Base-by-base conservation (phyloP, 202 grass and related monocot species). In the Elaeis oleifera region DNA sequence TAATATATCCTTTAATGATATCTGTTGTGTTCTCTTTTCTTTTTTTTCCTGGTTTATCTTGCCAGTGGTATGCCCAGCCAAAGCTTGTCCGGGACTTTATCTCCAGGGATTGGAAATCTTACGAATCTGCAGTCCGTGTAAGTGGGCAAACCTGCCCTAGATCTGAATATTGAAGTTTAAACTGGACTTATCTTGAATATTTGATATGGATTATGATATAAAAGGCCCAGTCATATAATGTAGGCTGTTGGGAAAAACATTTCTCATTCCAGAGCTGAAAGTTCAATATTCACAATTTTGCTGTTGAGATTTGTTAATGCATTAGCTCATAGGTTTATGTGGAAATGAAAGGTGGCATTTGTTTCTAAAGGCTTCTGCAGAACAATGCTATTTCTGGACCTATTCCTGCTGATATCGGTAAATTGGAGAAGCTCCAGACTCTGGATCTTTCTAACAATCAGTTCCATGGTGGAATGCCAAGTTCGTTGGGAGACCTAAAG, bases 91-190 rank as follows among this genome's bases (percentile, higher is more conserved):
- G 92, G 92, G 1, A 85, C 59, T 24, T 59, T 97, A 24, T 97
- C 92, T 16, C 79, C 88, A 0, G 64, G 84, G 55, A 89, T 97
- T 0, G 84, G 87, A 60, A 97, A 97, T 69, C 92, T 97, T 59
- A 89, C 92, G 0, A 82, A 79, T 51, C 84, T 97, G 65, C 82
- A 83, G 64, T 97, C 92, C 71, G 84, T 97, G 92, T 97, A 86
- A 78, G 88, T 54, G 48, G 4, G 44, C 6, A 23, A 65, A 24
- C 1, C 1, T 53, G 5, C 5, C 53, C 22, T 48, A 59, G 50
- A 50, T 20, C 67, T 53, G 11, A 65, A 60, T 44, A 57, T 18
- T 24, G 23, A 16, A 74, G 31, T 13, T 73, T 64, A 53, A 5
- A 16, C 27, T 63, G 60, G 18, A 49, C 29, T 36, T 32, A 13